Evolutionary conservation across 768 basidiomycete species (phyloP).

Genomic region (Daedaleopsis sinensis): DNA sequence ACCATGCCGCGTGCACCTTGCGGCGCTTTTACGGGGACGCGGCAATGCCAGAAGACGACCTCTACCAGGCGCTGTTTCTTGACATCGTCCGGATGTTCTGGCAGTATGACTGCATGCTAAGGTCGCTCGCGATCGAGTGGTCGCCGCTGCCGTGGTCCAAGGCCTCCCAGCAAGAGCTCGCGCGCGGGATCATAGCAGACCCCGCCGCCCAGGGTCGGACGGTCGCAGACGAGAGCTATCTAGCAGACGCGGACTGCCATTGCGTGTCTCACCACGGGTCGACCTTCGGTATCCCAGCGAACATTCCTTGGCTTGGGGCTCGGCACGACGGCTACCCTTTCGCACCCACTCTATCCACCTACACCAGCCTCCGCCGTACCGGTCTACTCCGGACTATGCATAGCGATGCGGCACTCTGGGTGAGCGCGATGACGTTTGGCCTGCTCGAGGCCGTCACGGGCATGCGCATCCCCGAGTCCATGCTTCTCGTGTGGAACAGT

Average conservation of each 20-base stretch:
- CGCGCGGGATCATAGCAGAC: too few species aligned
- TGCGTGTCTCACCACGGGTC: not conserved
- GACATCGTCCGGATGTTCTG: not conserved
- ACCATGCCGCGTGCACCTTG: not conserved
- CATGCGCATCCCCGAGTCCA: conserved; percentile 2
- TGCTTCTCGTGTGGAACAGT: not conserved
- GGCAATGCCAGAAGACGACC: not conserved
- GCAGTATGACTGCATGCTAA: not conserved
- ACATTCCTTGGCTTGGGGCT: conserved; percentile 5
- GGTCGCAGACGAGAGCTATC: too few species aligned
- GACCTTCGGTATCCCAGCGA: not conserved
- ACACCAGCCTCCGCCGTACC: not conserved
- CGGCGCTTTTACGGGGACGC: not conserved
- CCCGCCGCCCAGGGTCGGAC: too few species aligned
- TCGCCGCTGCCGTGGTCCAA: not conserved
- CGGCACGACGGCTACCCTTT: conserved; percentile 3
- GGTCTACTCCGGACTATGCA: not conserved
- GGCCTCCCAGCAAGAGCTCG: not conserved
- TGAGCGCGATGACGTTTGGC: conserved; percentile 10
- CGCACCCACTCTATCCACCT: not conserved
- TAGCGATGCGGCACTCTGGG: conserved; percentile 6
- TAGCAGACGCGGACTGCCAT: not conserved
- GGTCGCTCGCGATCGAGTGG: not conserved
- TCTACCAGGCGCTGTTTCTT: not conserved
- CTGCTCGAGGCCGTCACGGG: conserved; percentile 5